Evolutionary conservation across 2,329 filamentous ascomycete species (phyloP).

Genomic region (Bipolaris oryzae): DNA sequence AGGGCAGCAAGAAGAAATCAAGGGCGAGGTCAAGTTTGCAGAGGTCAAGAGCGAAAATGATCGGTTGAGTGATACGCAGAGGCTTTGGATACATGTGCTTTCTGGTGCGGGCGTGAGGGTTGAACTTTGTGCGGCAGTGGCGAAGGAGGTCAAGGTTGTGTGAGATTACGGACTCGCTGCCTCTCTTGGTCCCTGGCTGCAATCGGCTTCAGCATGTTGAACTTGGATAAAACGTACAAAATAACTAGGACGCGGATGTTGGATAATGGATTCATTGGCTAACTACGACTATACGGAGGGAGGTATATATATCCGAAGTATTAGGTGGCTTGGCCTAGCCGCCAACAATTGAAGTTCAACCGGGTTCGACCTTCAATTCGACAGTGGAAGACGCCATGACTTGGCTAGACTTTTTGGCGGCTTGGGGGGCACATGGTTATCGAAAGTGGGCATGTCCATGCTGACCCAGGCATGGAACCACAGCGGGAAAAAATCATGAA

Average conservation of each 20-base stretch:
- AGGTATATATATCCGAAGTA: too few species aligned
- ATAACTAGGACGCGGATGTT: too few species aligned
- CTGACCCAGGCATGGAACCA: background rate
- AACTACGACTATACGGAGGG: too few species aligned
- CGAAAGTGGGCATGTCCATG: background rate
- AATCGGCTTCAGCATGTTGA: too few species aligned
- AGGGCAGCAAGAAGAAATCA: slow-evolving; percentile 12
- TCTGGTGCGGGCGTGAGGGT: slow-evolving; percentile 83
- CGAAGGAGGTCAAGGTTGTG: slow-evolving; percentile 56
- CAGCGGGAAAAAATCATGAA: background rate
- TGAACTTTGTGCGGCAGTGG: slow-evolving; percentile 74
- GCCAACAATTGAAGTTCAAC: too few species aligned
- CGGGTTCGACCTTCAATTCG: too few species aligned
- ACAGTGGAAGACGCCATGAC: too few species aligned
- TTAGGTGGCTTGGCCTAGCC: too few species aligned
- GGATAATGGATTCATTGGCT: too few species aligned
- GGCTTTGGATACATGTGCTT: slow-evolving; percentile 95
- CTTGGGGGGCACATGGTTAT: background rate
- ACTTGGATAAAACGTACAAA: too few species aligned
- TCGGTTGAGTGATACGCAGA: slow-evolving; percentile 90
- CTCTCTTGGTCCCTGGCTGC: too few species aligned
- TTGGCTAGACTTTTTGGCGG: background rate
- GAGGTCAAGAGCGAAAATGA: slow-evolving; percentile 73
- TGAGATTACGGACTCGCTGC: background rate
- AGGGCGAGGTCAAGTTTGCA: slow-evolving; percentile 73